phyloP scores from a whole-genome alignment of 176 grass and related monocot species.

The Oryza longistaminata region DNA sequence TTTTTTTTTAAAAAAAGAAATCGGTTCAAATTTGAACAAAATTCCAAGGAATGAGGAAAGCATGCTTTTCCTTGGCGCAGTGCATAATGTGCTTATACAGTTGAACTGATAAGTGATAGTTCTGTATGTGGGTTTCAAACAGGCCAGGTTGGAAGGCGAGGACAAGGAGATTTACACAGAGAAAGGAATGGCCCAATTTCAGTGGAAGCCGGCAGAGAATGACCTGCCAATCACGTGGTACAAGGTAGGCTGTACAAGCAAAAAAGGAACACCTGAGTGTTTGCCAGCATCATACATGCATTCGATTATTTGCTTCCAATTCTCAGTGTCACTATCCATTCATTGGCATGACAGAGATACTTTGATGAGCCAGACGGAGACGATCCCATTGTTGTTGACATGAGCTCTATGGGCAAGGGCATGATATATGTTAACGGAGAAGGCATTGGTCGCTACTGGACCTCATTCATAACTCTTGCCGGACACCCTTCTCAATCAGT shows the following conservation, averaged over 20 bases:
- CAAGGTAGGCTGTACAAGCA: conserved; percentile 54
- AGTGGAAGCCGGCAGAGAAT: conserved; percentile 44
- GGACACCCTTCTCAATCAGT: conserved; percentile 71
- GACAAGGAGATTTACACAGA: conserved; percentile 59
- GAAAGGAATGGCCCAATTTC: conserved; percentile 35
- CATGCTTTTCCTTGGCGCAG: neutral
- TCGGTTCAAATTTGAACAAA: neutral
- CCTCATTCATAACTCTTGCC: conserved; percentile 46
- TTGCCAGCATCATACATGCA: conserved; percentile 1
- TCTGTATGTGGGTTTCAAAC: conserved; percentile 15
- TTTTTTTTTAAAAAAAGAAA: neutral
- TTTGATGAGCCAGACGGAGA: conserved; percentile 74
- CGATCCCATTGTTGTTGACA: conserved; percentile 66
- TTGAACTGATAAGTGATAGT: conserved; percentile 3
- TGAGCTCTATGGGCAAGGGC: conserved; percentile 87
- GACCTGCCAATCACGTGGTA: conserved; percentile 67
- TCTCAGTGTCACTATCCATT: conserved; percentile 16
- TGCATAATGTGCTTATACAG: neutral
- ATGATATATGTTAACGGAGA: conserved; percentile 67
- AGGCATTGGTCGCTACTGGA: conserved; percentile 68
- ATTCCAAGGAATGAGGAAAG: neutral
- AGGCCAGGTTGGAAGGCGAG: conserved; percentile 72
- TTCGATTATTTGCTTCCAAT: conserved; percentile 19
- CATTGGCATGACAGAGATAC: conserved; percentile 57
- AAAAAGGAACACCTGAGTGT: conserved; percentile 2